Evolutionary conservation across 345 rosid genomes (phyloP).

Genomic region (Eucalyptus virginea): DNA sequence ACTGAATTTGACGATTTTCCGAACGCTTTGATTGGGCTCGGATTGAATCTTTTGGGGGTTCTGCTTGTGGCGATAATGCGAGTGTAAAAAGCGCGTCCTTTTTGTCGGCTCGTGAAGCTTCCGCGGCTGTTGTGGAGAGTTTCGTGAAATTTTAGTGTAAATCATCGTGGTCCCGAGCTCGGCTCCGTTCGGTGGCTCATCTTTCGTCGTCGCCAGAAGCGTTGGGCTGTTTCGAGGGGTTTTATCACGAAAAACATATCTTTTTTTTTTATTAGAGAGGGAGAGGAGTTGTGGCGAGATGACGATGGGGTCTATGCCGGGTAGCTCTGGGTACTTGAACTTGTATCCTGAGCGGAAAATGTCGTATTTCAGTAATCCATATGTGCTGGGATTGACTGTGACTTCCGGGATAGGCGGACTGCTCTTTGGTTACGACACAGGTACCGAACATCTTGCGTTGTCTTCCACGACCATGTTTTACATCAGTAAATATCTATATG

Average conservation of each 20-base stretch:
- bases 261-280: not conserved
- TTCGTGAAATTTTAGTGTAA: not conserved
- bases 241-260: not conserved
- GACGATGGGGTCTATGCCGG: constrained; percentile 59
- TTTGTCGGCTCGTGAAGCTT: not conserved
- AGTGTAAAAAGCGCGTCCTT: not conserved
- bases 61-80: not conserved
- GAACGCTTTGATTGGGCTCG: not conserved
- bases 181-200: not conserved
- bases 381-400: constrained; percentile 58
- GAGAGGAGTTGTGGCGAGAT: not conserved
- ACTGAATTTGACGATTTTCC: not conserved
- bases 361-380: constrained; percentile 58
- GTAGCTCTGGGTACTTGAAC: constrained; percentile 90
- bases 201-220: not conserved
- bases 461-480: not conserved
- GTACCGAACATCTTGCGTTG: constrained; percentile 2
- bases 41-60: not conserved
- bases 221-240: not conserved
- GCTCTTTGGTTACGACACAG: constrained; percentile 93
- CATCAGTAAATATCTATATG: not conserved
- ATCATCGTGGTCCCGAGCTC: not conserved
- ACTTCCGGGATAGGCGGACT: constrained; percentile 90
- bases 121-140: not conserved
- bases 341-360: constrained; percentile 84